Conservation (phyloP, 306 rosid genomes). For the Quercus cerris region DNA sequence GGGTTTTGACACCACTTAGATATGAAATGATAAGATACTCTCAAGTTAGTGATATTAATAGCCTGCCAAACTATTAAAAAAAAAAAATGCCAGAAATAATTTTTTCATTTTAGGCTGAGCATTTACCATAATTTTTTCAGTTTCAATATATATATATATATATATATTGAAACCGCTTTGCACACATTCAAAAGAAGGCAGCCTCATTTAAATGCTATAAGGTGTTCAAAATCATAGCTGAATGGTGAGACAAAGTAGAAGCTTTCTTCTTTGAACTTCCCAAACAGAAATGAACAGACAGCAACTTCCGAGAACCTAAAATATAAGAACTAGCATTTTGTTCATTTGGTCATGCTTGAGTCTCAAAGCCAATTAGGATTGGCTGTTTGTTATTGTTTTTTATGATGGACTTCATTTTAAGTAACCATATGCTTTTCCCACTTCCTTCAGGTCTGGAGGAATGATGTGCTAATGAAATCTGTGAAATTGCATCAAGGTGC, state of each 20-base stretch:
- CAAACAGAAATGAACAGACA: not conserved
- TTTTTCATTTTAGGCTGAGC: not conserved
- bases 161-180: not conserved
- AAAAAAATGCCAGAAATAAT: not conserved
- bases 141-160: no score
- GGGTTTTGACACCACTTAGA: conserved; percentile 8
- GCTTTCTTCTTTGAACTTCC: not conserved
- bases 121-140: not conserved
- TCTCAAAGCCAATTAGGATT: not conserved
- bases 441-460: conserved; percentile 74
- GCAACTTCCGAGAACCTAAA: not conserved
- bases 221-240: not conserved
- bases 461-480: conserved; percentile 57
- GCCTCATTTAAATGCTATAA: not conserved
- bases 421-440: conserved; percentile 14
- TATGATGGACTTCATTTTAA: conserved; percentile 5
- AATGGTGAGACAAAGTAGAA: not conserved
- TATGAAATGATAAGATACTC: not conserved
- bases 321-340: not conserved
- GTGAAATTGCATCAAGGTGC: conserved; percentile 65
- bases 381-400: not conserved
- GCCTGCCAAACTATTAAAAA: not conserved
- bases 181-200: not conserved
- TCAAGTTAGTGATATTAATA: not conserved
- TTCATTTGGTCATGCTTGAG: not conserved